Conservation (phyloP, 345 rosid genomes). For the Citrus medica region DNA sequence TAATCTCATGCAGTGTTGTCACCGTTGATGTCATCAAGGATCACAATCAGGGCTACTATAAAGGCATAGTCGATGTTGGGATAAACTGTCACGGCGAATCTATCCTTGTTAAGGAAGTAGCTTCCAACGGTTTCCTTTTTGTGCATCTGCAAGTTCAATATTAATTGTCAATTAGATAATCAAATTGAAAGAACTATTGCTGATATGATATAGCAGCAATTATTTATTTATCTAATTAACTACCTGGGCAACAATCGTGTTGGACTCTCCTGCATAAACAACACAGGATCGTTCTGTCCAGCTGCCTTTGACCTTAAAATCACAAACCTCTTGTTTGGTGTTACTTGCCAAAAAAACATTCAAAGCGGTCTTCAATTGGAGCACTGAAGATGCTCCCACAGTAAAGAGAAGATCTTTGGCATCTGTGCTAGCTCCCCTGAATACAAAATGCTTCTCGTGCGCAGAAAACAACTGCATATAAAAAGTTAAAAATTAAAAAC, state of each 20-base stretch:
- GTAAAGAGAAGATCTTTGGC: conserved; percentile 34
- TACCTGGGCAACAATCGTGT: conserved; percentile 46
- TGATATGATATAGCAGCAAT: no score
- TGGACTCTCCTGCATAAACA: conserved; percentile 42
- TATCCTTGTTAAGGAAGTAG: conserved; percentile 13
- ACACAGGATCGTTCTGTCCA: conserved; percentile 37
- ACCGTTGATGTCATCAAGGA: conserved; percentile 19
- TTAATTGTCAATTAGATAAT: neutral
- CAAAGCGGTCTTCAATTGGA: conserved; percentile 39
- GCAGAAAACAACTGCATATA: conserved; percentile 8
- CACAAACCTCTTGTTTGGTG: conserved; percentile 29
- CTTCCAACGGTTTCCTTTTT: conserved; percentile 10
- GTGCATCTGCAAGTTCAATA: conserved; percentile 20
- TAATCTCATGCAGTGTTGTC: neutral
- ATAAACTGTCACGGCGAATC: conserved; percentile 24
- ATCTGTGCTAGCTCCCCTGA: conserved; percentile 44
- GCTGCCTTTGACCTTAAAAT: conserved; percentile 46
- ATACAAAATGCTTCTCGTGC: conserved; percentile 51
- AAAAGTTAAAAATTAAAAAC: neutral
- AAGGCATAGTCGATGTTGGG: conserved; percentile 31
- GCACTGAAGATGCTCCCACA: conserved; percentile 29
- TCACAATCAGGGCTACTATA: conserved; percentile 13
- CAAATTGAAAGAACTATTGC: neutral
- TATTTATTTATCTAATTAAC: neutral
- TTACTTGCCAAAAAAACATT: conserved; percentile 45